Conservation (phyloP, 2,329 filamentous ascomycete genomes). For the Aspergillus sergii region DNA sequence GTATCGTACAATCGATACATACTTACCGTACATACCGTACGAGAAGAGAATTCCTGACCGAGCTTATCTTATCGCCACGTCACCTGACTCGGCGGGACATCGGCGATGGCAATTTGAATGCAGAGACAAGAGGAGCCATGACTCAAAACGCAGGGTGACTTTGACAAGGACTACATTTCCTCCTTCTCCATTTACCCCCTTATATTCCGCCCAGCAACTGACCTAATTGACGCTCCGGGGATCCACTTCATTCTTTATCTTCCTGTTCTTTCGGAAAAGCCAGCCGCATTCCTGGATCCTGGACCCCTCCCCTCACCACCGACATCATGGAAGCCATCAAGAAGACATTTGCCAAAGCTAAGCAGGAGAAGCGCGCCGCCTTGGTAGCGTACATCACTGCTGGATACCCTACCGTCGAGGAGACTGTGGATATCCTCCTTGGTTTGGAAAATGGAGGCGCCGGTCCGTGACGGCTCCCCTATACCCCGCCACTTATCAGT, state of each 20-base stretch:
- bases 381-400: conserved; percentile 96
- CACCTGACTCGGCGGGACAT: conserved; percentile 20
- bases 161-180: neutral
- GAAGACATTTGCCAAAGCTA: conserved; percentile 59
- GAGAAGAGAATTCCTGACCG: neutral
- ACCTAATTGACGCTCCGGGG: neutral
- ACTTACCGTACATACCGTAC: neutral
- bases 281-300: conserved; percentile 4
- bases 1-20: neutral
- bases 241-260: neutral
- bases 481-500: neutral
- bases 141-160: neutral
- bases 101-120: neutral
- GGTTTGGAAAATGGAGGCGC: conserved; percentile 91
- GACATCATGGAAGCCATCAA: conserved; percentile 57
- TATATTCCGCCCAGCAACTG: neutral
- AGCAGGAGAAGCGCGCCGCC: conserved; percentile 67
- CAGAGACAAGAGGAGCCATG: neutral
- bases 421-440: conserved; percentile 81
- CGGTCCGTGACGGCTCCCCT: conserved; percentile 55
- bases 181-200: neutral
- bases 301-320: conserved; percentile 11
- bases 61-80: conserved; percentile 27
- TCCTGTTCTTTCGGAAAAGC: neutral
- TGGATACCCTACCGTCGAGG: conserved; percentile 80